Evolutionary conservation across 495 filamentous ascomycete species (phyloP).

Genomic region (Neurospora sp.): DNA sequence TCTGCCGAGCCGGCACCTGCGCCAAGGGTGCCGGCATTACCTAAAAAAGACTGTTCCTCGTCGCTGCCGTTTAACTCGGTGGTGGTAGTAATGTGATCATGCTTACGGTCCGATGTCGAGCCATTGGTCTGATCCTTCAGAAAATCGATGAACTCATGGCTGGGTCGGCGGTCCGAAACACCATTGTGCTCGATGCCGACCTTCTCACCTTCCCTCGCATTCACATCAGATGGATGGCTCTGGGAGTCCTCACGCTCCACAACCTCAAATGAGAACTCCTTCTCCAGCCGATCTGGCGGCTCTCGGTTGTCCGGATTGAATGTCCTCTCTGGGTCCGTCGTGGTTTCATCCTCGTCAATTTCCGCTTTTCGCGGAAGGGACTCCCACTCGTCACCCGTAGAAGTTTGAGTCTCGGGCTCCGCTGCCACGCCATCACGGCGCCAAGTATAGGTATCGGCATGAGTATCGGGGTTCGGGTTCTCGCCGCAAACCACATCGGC

Average conservation of each 20-base stretch:
- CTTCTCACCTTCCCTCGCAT: not conserved
- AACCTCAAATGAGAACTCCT: not conserved
- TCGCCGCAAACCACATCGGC: not conserved
- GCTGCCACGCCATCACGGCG: not conserved
- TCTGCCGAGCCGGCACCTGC: conserved; percentile 48
- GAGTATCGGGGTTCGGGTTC: not conserved
- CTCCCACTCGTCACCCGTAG: not conserved
- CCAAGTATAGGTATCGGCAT: not conserved
- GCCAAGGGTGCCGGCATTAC: conserved; percentile 50
- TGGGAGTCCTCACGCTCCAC: not conserved
- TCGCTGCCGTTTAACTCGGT: conserved; percentile 17
- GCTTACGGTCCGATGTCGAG: conserved; percentile 9
- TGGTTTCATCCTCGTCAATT: not conserved
- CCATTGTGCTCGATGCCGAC: not conserved
- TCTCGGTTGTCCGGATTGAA: not conserved
- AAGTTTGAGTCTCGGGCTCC: not conserved
- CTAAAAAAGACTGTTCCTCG: conserved; percentile 49
- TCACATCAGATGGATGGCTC: not conserved
- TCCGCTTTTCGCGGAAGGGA: not conserved
- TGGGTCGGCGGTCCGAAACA: not conserved
- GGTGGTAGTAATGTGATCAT: conserved; percentile 7
- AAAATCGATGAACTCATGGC: conserved; percentile 27
- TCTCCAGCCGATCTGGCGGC: not conserved
- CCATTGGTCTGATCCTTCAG: conserved; percentile 22
- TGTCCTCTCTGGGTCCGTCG: not conserved